Conservation (phyloP, 2,329 filamentous ascomycete genomes). For the Aspergillus chevalieri region DNA sequence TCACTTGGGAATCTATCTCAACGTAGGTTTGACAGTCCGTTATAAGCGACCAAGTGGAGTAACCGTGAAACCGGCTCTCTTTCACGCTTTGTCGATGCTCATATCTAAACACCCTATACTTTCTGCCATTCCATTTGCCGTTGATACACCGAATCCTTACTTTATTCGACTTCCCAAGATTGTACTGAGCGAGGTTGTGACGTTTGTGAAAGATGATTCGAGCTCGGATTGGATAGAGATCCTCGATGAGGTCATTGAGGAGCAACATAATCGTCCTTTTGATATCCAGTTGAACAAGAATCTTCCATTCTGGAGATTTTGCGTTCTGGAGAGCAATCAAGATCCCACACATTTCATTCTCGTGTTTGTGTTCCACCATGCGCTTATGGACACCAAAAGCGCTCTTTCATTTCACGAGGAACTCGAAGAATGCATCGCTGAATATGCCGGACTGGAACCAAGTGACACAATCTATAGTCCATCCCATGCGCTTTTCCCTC, state of each 20-base stretch:
- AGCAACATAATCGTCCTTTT: constrained; percentile 4
- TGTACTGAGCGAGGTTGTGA: neutral
- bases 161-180: constrained; percentile 2
- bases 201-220: neutral
- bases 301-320: neutral
- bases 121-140: constrained; percentile 2
- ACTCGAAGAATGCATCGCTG: too few species aligned
- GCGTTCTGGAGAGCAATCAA: constrained; percentile 1
- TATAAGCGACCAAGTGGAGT: too few species aligned
- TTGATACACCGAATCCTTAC: constrained; percentile 2
- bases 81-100: constrained; percentile 2
- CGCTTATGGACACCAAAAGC: too few species aligned
- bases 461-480: too few species aligned
- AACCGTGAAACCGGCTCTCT: neutral
- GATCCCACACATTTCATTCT: neutral
- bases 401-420: too few species aligned
- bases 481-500: too few species aligned
- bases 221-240: constrained; percentile 1
- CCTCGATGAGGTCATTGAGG: constrained; percentile 1
- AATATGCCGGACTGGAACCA: too few species aligned
- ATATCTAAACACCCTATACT: constrained; percentile 4
- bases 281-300: neutral
- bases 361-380: too few species aligned
- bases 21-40: too few species aligned
- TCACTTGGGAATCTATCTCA: too few species aligned